Base-by-base conservation (phyloP, 768 basidiomycete species). In the Leccinellum luteum region DNA sequence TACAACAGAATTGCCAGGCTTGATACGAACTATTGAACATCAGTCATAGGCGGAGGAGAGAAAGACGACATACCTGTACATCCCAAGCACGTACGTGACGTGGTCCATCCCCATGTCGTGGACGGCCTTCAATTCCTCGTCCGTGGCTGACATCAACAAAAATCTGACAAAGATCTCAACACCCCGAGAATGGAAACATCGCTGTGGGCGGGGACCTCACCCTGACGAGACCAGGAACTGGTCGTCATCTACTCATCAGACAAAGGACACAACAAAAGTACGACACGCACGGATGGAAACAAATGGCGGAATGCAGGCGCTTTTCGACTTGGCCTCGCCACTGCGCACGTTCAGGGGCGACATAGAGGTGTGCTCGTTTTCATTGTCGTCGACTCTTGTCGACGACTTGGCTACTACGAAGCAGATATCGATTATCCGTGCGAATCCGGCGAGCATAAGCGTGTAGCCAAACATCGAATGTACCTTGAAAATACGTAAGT, bases 81-180 rank as follows among this genome's bases (percentile, higher is more conserved):
- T 87, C 67, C 90, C 87, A 17, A 94, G 79, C 32, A 89, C 79
- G 64, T 95, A 96, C 0, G 94, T 94, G 58, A 94, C 93, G 65
- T 94, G 92, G 69, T 96, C 94, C 85, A 96, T 91, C 44, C 82
- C 87, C 21, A 75, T 76, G 13, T 82, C 81, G 60, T 90, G 79
- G 4, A 88, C 83, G 59, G 80, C 89, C 31, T 79, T 65, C 27
- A 96, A 75, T 70, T 96, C 92, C 74, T 97, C 94, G 68, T 98
- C 93, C 0, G 95, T 97, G 0, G 88, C 94, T 14, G 89, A 90
- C 84, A 96, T 92, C 78, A 98, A 97, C 17, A 93, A 73, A 3
- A 94, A 72, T 6, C 91, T 89, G 55, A 2, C 44, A 31, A n/a
- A 55, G 4, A 55, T 43, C 9, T 59, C 35, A 49, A 23, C 41